Percentiles rank a stretch among this genome's conserved stretches.
These are phyloP conservation scores for Pinus tabuliformis DNA, from an alignment of 75 land plant genomes.

Conservation along the genomic window DNA sequence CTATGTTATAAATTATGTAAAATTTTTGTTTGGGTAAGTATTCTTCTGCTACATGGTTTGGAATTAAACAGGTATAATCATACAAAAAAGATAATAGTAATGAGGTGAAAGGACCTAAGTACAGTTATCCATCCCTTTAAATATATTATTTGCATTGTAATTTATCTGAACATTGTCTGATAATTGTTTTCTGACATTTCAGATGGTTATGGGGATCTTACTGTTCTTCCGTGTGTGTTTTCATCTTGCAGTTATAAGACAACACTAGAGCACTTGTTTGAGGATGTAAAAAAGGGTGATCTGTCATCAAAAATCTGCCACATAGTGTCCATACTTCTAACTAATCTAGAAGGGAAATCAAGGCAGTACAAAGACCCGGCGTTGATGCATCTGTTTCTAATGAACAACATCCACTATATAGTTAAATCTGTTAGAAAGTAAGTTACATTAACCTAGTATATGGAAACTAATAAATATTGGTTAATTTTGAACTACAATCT, in stretches of 20 bases:
- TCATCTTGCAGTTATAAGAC: constrained; percentile 15
- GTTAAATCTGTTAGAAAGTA: constrained; percentile 27
- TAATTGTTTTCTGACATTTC: background rate
- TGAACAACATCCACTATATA: constrained; percentile 33
- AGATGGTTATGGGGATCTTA: background rate
- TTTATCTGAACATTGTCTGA: background rate
- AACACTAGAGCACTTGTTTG: constrained; percentile 11
- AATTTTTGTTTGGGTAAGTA: constrained; percentile 23
- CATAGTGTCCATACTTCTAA: constrained; percentile 9
- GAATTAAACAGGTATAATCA: constrained; percentile 1
- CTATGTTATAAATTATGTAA: constrained; percentile 29
- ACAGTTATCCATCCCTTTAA: background rate
- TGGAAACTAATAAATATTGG: background rate
- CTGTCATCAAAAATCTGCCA: constrained; percentile 6
- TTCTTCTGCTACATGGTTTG: background rate
- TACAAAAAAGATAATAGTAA: background rate
- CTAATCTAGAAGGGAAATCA: constrained; percentile 19
- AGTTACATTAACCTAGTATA: background rate
- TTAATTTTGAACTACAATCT: background rate
- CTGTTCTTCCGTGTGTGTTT: background rate
- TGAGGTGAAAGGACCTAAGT: background rate
- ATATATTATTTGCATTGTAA: background rate
- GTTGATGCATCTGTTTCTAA: constrained; percentile 20
- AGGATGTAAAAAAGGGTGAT: constrained; percentile 9
- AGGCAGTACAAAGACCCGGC: constrained; percentile 30